Evolutionary conservation across 2,329 filamentous ascomycete genomes (phyloP).

Genomic region (Pseudocercospora fijiensis): DNA sequence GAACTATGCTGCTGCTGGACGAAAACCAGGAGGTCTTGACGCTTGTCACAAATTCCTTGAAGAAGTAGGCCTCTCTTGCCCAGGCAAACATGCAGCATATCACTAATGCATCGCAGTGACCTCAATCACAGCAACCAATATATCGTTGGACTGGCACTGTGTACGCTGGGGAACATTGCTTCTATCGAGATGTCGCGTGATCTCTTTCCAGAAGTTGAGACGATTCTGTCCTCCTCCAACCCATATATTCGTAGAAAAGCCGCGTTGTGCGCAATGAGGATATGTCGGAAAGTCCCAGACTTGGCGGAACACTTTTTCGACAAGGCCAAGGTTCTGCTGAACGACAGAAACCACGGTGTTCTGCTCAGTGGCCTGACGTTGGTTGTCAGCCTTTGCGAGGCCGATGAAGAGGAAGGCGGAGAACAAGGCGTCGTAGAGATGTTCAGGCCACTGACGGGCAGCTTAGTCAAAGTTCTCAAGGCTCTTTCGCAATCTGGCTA

Average conservation of each 20-base stretch:
- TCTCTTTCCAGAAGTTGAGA: constrained; percentile 93
- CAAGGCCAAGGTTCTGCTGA: constrained; percentile 82
- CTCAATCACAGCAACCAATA: constrained; percentile 97
- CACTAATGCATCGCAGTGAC: constrained; percentile 60
- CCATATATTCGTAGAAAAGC: constrained; percentile 98
- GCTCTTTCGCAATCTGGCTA: constrained; percentile 92
- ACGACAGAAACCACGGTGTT: constrained; percentile 94
- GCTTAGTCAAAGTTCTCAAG: constrained; percentile 86
- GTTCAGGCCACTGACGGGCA: constrained; percentile 82
- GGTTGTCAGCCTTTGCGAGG: constrained; percentile 88
- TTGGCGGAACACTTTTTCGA: constrained; percentile 96
- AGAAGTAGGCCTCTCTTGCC: constrained; percentile 66
- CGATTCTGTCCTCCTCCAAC: constrained; percentile 84
- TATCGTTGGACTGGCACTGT: constrained; percentile 92
- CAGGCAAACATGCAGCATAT: not conserved
- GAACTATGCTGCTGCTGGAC: constrained; percentile 91
- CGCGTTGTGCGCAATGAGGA: constrained; percentile 97
- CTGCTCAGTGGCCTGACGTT: constrained; percentile 88
- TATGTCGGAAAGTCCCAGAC: constrained; percentile 96
- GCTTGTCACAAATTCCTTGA: constrained; percentile 93
- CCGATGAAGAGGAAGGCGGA: constrained; percentile 88
- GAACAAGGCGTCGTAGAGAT: constrained; percentile 86
- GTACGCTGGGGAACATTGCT: constrained; percentile 95
- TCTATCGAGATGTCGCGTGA: constrained; percentile 98
- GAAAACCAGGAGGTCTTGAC: constrained; percentile 99